Evolutionary conservation across 257 asterid genomes (phyloP).

Genomic region (Primulina huaijiensis): DNA sequence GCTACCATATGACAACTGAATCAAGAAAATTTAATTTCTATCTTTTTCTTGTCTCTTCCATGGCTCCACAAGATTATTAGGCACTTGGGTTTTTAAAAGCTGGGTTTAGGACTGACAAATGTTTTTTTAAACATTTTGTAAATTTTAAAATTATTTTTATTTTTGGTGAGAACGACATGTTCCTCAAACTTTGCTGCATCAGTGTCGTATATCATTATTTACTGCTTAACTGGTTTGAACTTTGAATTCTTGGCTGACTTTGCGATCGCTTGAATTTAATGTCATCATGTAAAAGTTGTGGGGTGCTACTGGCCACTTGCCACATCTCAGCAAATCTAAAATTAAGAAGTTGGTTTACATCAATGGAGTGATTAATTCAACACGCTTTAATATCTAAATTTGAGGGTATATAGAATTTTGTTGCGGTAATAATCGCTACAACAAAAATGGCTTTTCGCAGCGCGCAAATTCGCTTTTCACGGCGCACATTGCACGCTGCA

Average conservation of each 20-base stretch:
- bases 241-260: not conserved
- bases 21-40: not conserved
- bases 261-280: not conserved
- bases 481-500: no score
- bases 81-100: not conserved
- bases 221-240: no score
- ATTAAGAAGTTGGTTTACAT: not conserved
- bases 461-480: no score
- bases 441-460: no score
- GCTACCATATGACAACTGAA: not conserved
- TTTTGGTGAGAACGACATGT: no score
- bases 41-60: slow-evolving; percentile 9
- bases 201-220: not conserved
- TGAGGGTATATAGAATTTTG: not conserved
- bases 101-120: no score
- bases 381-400: not conserved
- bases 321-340: not conserved
- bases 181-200: not conserved
- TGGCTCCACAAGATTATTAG: not conserved
- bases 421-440: not conserved
- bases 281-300: not conserved
- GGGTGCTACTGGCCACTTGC: not conserved
- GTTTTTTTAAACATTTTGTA: no score
- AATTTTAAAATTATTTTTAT: no score
- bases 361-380: not conserved